phyloP scores from a whole-genome alignment of 768 basidiomycete genomes.

The Boletellus sp. region DNA sequence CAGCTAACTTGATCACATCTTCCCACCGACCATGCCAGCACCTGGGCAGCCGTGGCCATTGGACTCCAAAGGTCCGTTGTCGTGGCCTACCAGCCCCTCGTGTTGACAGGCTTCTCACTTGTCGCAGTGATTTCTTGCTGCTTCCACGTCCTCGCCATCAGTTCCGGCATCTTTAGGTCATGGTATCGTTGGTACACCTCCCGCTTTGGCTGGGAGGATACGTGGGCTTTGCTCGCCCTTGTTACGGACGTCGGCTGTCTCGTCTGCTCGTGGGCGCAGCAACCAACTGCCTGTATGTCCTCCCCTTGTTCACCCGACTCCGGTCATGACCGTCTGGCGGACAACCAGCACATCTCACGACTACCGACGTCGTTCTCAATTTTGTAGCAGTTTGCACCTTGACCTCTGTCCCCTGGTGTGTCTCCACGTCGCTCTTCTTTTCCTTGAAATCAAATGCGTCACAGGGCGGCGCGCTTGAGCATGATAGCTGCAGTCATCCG shows the following conservation, averaged over 20 bases:
- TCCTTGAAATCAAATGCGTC: not conserved
- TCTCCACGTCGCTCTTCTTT: not conserved
- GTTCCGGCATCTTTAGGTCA: conserved; percentile 12
- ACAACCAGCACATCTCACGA: not conserved
- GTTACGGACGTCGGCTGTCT: conserved; percentile 9
- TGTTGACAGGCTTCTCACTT: not conserved
- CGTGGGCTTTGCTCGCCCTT: conserved; percentile 15
- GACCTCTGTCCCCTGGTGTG: conserved; percentile 12
- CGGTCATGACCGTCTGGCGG: not conserved
- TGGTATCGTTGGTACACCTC: conserved; percentile 12
- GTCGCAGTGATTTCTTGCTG: conserved; percentile 3
- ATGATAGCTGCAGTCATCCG: conserved; percentile 12
- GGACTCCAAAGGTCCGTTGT: conserved; percentile 11
- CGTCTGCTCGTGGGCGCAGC: conserved; percentile 3
- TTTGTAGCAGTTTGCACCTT: not conserved
- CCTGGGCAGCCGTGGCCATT: conserved; percentile 15
- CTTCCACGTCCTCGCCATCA: conserved; percentile 11
- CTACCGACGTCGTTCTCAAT: not conserved
- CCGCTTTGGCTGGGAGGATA: conserved; percentile 16
- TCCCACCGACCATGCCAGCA: conserved; percentile 8
- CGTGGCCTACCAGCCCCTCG: not conserved
- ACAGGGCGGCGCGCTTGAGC: conserved; percentile 17
- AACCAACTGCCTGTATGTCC: conserved; percentile 5
- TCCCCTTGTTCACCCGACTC: not conserved
- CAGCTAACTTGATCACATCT: not conserved